Percentiles rank a stretch among this genome's conserved stretches.
Conservation (phyloP, 1,139 yeast species). For the Suhomyces panamericanus region DNA sequence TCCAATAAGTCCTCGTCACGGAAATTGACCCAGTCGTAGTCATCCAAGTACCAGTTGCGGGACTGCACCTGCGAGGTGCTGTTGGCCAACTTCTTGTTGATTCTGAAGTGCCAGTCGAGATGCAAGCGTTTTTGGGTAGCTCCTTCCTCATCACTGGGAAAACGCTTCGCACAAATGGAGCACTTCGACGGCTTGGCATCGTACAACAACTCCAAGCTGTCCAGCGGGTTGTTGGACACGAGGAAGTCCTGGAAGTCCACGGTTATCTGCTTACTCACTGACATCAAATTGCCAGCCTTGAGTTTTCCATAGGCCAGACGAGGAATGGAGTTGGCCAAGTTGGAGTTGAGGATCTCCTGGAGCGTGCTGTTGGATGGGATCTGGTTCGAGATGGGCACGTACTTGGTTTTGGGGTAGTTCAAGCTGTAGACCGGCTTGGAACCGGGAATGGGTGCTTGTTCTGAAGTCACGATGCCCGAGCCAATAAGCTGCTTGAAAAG, state of each 20-base stretch:
- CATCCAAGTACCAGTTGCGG: constrained; percentile 80
- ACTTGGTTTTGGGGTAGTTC: constrained; percentile 39
- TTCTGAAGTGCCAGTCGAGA: constrained; percentile 95
- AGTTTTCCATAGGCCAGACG: constrained; percentile 26
- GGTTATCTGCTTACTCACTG: constrained; percentile 20
- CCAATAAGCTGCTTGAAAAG: constrained; percentile 36
- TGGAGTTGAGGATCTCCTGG: constrained; percentile 33
- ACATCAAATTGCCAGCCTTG: constrained; percentile 30
- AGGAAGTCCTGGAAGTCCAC: constrained; percentile 41
- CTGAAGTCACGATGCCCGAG: constrained; percentile 41
- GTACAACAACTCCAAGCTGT: constrained; percentile 43
- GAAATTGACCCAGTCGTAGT: constrained; percentile 72
- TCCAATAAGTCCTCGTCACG: constrained; percentile 57
- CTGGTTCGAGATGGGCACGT: constrained; percentile 20
- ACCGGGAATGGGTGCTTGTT: constrained; percentile 47
- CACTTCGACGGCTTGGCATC: constrained; percentile 76
- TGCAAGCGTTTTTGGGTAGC: constrained; percentile 56
- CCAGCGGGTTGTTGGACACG: constrained; percentile 19
- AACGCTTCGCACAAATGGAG: constrained; percentile 86
- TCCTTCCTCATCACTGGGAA: constrained; percentile 63
- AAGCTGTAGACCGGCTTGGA: constrained; percentile 40
- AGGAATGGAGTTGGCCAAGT: constrained; percentile 17
- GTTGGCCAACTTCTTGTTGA: constrained; percentile 68
- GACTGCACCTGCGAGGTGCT: constrained; percentile 53
- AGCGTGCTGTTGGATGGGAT: constrained; percentile 30